phyloP scores from a whole-genome alignment of 192 early-diverging fungal species.

The Rhizophagus prolifer region DNA sequence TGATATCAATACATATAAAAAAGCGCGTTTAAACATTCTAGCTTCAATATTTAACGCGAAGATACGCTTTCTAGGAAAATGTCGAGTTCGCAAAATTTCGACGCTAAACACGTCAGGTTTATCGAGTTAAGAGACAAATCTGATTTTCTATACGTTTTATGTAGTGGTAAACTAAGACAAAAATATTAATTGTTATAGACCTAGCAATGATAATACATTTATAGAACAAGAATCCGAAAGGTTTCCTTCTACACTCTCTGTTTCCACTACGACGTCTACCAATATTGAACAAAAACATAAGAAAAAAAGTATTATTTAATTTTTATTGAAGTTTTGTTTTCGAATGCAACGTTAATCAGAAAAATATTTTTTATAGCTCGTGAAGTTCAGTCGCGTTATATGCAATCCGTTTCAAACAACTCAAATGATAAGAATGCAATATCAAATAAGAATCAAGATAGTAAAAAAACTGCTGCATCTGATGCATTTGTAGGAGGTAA shows the following conservation, averaged over 20 bases:
- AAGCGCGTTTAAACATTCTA: too few relatives aligned
- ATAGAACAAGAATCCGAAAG: not conserved
- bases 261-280: not conserved
- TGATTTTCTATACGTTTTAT: not conserved
- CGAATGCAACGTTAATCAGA: not conserved
- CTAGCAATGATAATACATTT: not conserved
- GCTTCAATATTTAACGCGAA: not conserved
- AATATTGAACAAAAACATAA: not conserved
- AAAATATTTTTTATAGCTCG: slow-evolving; percentile 4
- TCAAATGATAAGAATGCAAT: not conserved
- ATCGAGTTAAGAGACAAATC: not conserved
- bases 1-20: too few relatives aligned
- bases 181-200: not conserved
- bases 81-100: not conserved
- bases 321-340: not conserved
- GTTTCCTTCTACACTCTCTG: too few relatives aligned
- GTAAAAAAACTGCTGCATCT: not conserved
- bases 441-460: not conserved
- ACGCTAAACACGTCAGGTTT: not conserved
- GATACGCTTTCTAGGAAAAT: not conserved
- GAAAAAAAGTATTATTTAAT: not conserved
- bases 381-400: slow-evolving; percentile 14
- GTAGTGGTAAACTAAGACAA: too few relatives aligned
- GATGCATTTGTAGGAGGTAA: too few relatives aligned
- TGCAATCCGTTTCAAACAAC: not conserved